phyloP scores from a whole-genome alignment of 1,139 yeast genomes.

The Schwanniomyces etchellsii region DNA sequence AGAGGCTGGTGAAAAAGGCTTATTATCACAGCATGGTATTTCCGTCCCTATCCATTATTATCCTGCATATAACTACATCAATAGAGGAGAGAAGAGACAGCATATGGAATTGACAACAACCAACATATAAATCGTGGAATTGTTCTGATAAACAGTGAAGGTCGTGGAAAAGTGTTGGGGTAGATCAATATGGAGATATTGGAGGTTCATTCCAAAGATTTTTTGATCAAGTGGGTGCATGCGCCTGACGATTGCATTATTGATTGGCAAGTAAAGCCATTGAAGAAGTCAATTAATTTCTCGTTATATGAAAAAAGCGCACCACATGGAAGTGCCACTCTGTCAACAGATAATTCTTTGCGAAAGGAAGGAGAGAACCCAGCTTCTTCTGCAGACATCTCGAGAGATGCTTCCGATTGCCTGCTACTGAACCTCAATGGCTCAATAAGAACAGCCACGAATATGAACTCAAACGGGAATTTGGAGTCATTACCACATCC shows the following conservation, averaged over 20 bases:
- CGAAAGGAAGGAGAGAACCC: conserved; percentile 2
- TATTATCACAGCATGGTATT: too few species aligned
- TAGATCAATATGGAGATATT: conserved; percentile 83
- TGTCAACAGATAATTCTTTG: background rate
- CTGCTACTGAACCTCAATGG: background rate
- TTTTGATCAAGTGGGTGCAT: conserved; percentile 84
- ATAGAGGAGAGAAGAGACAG: conserved; percentile 1
- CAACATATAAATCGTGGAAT: background rate
- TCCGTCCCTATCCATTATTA: too few species aligned
- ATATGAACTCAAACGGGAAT: background rate
- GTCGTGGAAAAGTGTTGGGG: too few species aligned
- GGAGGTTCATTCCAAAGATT: conserved; percentile 85
- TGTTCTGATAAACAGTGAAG: too few species aligned
- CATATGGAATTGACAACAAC: background rate
- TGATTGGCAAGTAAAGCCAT: conserved; percentile 78
- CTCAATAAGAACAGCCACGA: background rate
- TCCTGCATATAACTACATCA: background rate
- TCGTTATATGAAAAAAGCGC: conserved; percentile 50
- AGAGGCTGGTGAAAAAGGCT: too few species aligned
- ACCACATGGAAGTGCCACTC: conserved; percentile 7
- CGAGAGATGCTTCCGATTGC: background rate
- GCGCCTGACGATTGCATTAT: conserved; percentile 63
- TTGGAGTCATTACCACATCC: background rate
- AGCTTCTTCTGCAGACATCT: background rate
- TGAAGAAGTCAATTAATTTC: conserved; percentile 73